Base-by-base conservation (phyloP, 179 eudicot genomes). In the Sideroxylon spinosum region DNA sequence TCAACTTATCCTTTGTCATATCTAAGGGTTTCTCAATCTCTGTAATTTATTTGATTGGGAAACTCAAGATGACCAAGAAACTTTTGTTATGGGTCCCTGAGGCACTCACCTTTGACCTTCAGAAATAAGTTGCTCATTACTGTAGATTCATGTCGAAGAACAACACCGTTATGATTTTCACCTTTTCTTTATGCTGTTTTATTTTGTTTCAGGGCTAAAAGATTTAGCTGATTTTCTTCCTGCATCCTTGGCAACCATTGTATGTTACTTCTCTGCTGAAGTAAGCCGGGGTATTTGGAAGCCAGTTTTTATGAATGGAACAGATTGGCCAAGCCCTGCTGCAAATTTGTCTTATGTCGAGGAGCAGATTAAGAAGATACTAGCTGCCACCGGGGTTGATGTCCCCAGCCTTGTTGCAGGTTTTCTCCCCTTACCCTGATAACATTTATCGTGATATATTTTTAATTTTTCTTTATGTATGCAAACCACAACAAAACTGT, bases 311-410 rank as follows among this genome's bases (percentile, higher is more conserved):
- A 94, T 94, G 98, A 94, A 94, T 69, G 98, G 98, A 79, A 88
- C 97, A 25, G 99, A 94, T 83, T 96, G 99, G 99, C 99, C 99
- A 52, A 96, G 99, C 80, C 99, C 99, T 46, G 98, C 93, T 61
- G 97, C 98, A 70, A 94, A 94, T 84, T 84, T 96, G 22, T 92
- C 94, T 56, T 85, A 87, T 80, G 99, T 96, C 7, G 99, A 92
- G 88, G 96, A 89, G 69, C 96, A 92, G 79, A 96, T 96, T 68
- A 96, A 90, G 86, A 94, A 90, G 77, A 96, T 94, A 84, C 82
- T 96, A 77, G 94, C 98, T 78, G 93, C 97, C 66, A 96, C 97
- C 50, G 97, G 98, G 57, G 93, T 96, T 59, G 87, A 90, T 82
- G 88, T 94, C 79, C 99, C 98, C 11, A 90, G 96, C 83, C 92